Evolutionary conservation across 495 filamentous ascomycete genomes (phyloP), one percentile per base, ranked within the genome.

Genomic region (Aspergillus avenaceus): DNA sequence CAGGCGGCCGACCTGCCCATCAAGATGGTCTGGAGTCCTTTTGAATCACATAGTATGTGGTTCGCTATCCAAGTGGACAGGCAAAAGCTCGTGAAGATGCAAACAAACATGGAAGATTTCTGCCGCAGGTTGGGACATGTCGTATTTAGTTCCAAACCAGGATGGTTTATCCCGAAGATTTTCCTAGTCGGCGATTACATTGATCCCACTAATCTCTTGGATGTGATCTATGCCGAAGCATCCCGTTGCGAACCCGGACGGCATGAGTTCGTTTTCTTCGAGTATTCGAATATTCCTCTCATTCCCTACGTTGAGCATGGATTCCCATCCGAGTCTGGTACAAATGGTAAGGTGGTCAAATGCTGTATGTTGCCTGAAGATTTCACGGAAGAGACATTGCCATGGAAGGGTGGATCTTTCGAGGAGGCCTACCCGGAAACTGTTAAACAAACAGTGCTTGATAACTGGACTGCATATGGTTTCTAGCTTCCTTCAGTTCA

Each of bases 191-290:
- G 70, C 8, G 69, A 71, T 5, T 69, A 74, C 38, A 71, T 74
- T 31, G 64, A 72, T 47, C 62, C 69, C 5, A 66, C 66, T 38
- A 41, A 65, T 7, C 59, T 60, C 19, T 63, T 58, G 45, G 66
- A 71, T 18, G 60, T 74, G 0, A 69, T 76, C 64, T 76, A 67
- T 66, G 71, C 72, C 2, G 72, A 70, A 41, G 60, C 61, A 6
- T 73, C 70, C 6, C 58, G 72, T 0, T 76, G 71, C 37, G 60
- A 62, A 0, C 71, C 72, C 0, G 60, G 52, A 5, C 27, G 50
- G 0, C 70, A 73, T 40, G 71, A 74, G 59, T 57, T 45, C 0
- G 59, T 69, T 46, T 74, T 60, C 24, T 66, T 72, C 19, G 67
- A 75, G 45, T 64, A 67, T 2, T 56, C 53, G 7, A 69, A 63